Conservation (phyloP, 306 rosid genomes). For the Morella rubra region DNA sequence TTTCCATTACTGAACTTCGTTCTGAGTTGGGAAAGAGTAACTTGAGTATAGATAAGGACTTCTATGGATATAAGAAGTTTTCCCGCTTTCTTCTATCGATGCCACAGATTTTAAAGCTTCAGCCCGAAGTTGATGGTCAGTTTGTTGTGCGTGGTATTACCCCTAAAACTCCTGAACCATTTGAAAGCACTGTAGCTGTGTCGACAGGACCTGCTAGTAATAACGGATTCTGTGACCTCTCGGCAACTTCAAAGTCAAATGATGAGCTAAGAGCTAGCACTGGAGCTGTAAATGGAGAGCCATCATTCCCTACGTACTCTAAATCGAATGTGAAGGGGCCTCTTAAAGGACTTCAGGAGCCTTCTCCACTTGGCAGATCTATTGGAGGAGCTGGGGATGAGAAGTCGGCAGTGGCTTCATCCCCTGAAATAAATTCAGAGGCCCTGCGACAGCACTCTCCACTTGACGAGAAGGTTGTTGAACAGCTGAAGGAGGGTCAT, state of each 20-base stretch:
- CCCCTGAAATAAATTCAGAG: slow-evolving; percentile 10
- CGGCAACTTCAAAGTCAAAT: slow-evolving; percentile 30
- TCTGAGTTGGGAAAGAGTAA: slow-evolving; percentile 35
- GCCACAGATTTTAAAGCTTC: slow-evolving; percentile 43
- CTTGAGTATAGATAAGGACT: slow-evolving; percentile 38
- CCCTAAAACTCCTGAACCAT: slow-evolving; percentile 27
- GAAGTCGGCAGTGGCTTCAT: slow-evolving; percentile 27
- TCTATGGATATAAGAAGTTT: slow-evolving; percentile 51
- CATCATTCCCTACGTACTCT: slow-evolving; percentile 18
- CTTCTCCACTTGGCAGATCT: slow-evolving; percentile 10
- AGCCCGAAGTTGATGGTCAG: slow-evolving; percentile 24
- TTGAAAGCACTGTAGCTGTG: slow-evolving; percentile 24
- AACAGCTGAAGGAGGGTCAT: slow-evolving; percentile 30
- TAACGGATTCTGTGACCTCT: slow-evolving; percentile 21
- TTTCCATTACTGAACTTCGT: slow-evolving; percentile 45
- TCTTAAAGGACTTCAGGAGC: slow-evolving; percentile 30
- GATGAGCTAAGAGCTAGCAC: slow-evolving; percentile 26
- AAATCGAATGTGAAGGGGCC: slow-evolving; percentile 22
- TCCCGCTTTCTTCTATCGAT: slow-evolving; percentile 51
- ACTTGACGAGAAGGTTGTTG: slow-evolving; percentile 22
- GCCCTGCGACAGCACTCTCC: slow-evolving; percentile 6
- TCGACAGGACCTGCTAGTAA: slow-evolving; percentile 19
- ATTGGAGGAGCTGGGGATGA: slow-evolving; percentile 18
- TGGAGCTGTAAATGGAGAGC: slow-evolving; percentile 21
- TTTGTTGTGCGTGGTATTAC: slow-evolving; percentile 18